Evolutionary conservation across 495 filamentous ascomycete genomes (phyloP).

Genomic region (Glarea lozoyensis): DNA sequence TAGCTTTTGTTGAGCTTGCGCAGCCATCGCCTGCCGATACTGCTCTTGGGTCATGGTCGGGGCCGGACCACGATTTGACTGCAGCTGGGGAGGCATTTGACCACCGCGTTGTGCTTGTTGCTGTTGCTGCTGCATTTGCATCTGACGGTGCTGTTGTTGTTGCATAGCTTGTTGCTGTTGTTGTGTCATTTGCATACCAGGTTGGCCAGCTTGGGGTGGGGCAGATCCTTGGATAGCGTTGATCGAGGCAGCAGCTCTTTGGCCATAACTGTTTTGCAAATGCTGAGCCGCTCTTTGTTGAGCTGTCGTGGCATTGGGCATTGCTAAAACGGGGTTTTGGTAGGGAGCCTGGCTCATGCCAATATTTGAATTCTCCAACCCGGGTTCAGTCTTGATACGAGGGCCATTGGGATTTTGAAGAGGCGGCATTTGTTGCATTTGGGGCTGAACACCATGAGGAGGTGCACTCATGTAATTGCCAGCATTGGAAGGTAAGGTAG

Average conservation of each 20-base stretch:
- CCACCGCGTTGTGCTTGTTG: conserved; percentile 25
- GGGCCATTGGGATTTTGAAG: conserved; percentile 14
- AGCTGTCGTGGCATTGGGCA: conserved; percentile 32
- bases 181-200: conserved; percentile 11
- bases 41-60: conserved; percentile 14
- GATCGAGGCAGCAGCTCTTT: conserved; percentile 60
- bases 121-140: conserved; percentile 19
- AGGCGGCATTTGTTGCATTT: conserved; percentile 9
- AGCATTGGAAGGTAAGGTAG: conserved; percentile 52
- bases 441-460: conserved; percentile 1
- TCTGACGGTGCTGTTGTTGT: conserved; percentile 10
- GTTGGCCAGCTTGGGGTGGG: conserved; percentile 2
- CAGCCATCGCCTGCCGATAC: conserved; percentile 11
- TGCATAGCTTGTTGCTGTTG: conserved; percentile 3
- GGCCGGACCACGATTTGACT: conserved; percentile 24
- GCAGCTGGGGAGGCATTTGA: conserved; percentile 30
- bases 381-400: conserved; percentile 69
- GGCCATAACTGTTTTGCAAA: conserved; percentile 62
- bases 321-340: conserved; percentile 12
- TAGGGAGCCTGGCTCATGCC: conserved; percentile 22
- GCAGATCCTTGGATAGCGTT: conserved; percentile 43
- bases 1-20: conserved; percentile 18
- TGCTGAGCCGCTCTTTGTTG: conserved; percentile 57
- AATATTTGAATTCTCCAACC: conserved; percentile 37
- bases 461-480: conserved; percentile 17